A percentile compares a stretch with the other conserved stretches of the same genome.
Evolutionary conservation across 2,329 filamentous ascomycete genomes (phyloP).

Genomic region (Fusarium sp.): DNA sequence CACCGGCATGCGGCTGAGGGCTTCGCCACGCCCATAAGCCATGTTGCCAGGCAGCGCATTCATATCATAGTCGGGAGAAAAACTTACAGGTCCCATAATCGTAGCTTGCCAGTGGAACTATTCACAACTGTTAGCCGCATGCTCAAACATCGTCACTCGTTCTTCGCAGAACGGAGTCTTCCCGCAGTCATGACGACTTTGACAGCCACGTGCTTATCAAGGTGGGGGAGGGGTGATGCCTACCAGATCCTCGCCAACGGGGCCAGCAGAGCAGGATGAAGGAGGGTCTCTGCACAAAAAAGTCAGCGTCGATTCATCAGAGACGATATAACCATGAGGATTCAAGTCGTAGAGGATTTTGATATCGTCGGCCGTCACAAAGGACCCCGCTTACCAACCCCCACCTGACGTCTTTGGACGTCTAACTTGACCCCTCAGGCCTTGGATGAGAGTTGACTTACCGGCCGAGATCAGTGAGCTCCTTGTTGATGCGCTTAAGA

Average conservation of each 20-base stretch:
- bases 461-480: constrained; percentile 91
- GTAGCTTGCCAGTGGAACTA: constrained; percentile 99
- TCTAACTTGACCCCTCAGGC: constrained; percentile 48
- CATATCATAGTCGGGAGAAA: constrained; percentile 18
- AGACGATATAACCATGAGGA: constrained; percentile 1
- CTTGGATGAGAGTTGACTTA: constrained; percentile 63
- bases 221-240: constrained; percentile 59
- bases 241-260: constrained; percentile 98
- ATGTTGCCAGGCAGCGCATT: constrained; percentile 20
- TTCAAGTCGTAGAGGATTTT: constrained; percentile 31
- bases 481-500: constrained; percentile 96
- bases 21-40: constrained; percentile 36
- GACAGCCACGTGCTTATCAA: constrained; percentile 42
- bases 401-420: constrained; percentile 57
- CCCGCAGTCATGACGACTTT: constrained; percentile 32
- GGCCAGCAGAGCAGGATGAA: constrained; percentile 98
- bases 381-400: constrained; percentile 57
- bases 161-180: constrained; percentile 8
- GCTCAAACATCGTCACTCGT: constrained; percentile 8
- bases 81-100: constrained; percentile 97
- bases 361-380: constrained; percentile 33
- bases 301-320: constrained; percentile 41
- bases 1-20: constrained; percentile 33
- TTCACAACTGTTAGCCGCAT: constrained; percentile 47
- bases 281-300: constrained; percentile 84